A percentile compares a stretch with the other conserved stretches of the same genome.
Conservation (phyloP, 2,329 filamentous ascomycete genomes). For the Teratosphaeriaceae sp. region DNA sequence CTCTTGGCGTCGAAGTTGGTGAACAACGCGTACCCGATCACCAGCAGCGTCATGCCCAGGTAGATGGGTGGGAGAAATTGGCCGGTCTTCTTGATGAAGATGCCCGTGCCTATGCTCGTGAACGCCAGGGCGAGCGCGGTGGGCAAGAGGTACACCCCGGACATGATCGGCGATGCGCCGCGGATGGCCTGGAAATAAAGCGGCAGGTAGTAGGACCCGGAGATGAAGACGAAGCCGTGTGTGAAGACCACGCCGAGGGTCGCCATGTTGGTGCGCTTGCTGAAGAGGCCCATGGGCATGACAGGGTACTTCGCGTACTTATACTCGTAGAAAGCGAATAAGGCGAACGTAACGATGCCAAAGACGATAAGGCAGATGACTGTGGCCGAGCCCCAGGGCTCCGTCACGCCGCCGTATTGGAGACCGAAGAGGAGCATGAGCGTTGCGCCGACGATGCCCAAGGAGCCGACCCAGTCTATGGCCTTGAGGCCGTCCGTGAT, state of each 20-base stretch:
- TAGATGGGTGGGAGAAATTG: conserved; percentile 48
- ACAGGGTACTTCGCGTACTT: conserved; percentile 69
- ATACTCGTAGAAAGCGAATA: conserved; percentile 70
- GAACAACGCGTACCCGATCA: conserved; percentile 34
- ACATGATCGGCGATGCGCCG: conserved; percentile 60
- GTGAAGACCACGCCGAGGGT: conserved; percentile 61
- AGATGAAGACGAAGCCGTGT: conserved; percentile 73
- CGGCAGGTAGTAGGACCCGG: conserved; percentile 69
- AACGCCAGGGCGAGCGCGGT: conserved; percentile 29
- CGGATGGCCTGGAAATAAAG: conserved; percentile 78
- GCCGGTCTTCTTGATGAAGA: conserved; percentile 41
- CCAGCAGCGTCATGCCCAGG: conserved; percentile 32
- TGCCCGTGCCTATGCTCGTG: conserved; percentile 28
- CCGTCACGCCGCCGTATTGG: conserved; percentile 71
- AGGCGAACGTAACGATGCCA: conserved; percentile 49
- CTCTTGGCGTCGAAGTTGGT: conserved; percentile 29
- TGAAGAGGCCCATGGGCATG: conserved; percentile 68
- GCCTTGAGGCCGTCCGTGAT: conserved; percentile 55
- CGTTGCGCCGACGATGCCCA: conserved; percentile 66
- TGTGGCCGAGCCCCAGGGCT: conserved; percentile 67
- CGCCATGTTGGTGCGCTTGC: conserved; percentile 57
- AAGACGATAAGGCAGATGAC: conserved; percentile 75
- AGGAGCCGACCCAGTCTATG: conserved; percentile 59
- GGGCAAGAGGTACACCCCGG: conserved; percentile 54
- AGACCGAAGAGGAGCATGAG: conserved; percentile 83